These are phyloP conservation scores for Gynandropsis gynandra DNA, from an alignment of 345 rosid species.

Conservation along the genomic window DNA sequence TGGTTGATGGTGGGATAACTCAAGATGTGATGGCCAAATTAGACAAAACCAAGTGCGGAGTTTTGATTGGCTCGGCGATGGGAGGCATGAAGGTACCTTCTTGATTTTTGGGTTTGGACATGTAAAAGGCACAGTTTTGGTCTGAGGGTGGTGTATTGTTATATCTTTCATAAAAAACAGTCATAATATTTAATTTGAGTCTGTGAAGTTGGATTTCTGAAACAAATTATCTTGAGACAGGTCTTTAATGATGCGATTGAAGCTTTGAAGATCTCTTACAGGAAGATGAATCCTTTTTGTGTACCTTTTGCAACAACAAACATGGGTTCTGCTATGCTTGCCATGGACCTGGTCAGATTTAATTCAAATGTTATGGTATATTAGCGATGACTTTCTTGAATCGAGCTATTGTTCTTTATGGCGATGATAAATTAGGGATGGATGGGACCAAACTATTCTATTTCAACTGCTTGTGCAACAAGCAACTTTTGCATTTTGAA, in stretches of 20 bases:
- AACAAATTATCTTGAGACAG: slow-evolving; percentile 31
- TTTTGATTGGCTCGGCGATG: slow-evolving; percentile 88
- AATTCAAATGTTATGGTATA: slow-evolving; percentile 15
- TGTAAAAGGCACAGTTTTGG: neutral
- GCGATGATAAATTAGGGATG: slow-evolving; percentile 56
- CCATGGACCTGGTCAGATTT: slow-evolving; percentile 79
- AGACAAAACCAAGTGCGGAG: slow-evolving; percentile 80
- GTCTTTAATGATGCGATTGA: slow-evolving; percentile 86
- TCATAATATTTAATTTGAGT: neutral
- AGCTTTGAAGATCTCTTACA: slow-evolving; percentile 80
- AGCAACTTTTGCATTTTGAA: slow-evolving; percentile 86
- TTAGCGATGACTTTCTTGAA: slow-evolving; percentile 1
- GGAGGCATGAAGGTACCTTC: slow-evolving; percentile 82
- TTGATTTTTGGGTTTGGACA: neutral
- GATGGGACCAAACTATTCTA: slow-evolving; percentile 99
- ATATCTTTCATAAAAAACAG: neutral
- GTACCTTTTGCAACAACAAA: slow-evolving; percentile 96
- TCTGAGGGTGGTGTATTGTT: slow-evolving; percentile 1
- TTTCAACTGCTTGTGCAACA: slow-evolving; percentile 94
- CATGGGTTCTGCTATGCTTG: slow-evolving; percentile 99
- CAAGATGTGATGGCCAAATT: slow-evolving; percentile 70
- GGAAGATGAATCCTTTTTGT: slow-evolving; percentile 91
- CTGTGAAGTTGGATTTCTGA: neutral
- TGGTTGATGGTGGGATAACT: slow-evolving; percentile 77
- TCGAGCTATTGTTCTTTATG: slow-evolving; percentile 12